Evolutionary conservation across 768 basidiomycete species (phyloP).

Genomic region (Hysterangium stoloniferum): DNA sequence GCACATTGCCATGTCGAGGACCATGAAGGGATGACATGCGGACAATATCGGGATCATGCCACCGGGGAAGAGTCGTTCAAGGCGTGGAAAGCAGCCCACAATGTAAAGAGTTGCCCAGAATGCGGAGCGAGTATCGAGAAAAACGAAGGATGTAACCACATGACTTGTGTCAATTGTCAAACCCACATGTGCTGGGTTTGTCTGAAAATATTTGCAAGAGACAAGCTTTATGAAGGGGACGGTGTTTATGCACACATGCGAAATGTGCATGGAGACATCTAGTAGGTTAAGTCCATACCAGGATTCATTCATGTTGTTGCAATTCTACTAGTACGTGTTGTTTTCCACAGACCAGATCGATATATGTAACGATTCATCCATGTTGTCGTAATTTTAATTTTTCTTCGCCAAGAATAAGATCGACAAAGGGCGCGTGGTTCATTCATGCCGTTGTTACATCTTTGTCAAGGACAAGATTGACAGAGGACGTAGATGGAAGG

Average conservation of each 20-base stretch:
- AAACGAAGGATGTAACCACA: constrained; percentile 72
- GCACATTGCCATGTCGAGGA: constrained; percentile 47
- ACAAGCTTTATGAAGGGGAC: constrained; percentile 29
- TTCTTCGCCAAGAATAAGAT: too few relatives aligned
- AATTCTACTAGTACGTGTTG: too few relatives aligned
- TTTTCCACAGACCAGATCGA: too few relatives aligned
- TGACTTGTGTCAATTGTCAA: constrained; percentile 67
- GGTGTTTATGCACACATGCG: constrained; percentile 81
- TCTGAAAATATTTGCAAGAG: constrained; percentile 46
- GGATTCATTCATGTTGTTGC: too few relatives aligned
- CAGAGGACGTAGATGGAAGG: too few relatives aligned
- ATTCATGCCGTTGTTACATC: too few relatives aligned
- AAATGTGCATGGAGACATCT: constrained; percentile 55
- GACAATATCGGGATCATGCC: constrained; percentile 27
- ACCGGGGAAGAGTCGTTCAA: constrained; percentile 47
- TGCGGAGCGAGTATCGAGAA: constrained; percentile 69
- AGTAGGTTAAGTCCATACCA: too few relatives aligned
- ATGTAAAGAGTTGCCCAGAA: constrained; percentile 68
- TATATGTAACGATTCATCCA: too few relatives aligned
- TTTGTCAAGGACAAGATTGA: too few relatives aligned
- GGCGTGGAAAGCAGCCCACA: constrained; percentile 53
- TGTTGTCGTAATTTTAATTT: too few relatives aligned
- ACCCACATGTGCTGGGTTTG: constrained; percentile 82
- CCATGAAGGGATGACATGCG: constrained; percentile 65
- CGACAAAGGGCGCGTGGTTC: too few relatives aligned